phyloP scores from a whole-genome alignment of 768 basidiomycete species.

The Pulveroboletus sp. region DNA sequence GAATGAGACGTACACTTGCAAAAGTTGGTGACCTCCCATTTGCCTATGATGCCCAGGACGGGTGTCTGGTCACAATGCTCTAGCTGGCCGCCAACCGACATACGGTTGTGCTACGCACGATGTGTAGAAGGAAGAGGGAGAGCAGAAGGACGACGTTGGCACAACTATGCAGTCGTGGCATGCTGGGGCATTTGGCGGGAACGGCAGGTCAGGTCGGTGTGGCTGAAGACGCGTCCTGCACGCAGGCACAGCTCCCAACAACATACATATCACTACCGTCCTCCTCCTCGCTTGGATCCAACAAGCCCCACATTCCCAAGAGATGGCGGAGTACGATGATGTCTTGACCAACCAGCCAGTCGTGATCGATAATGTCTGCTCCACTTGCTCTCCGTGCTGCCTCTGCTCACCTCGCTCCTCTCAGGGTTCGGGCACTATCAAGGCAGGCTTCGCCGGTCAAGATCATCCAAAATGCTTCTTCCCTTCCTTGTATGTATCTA shows the following conservation, averaged over 20 bases:
- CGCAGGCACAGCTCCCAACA: conserved; percentile 1
- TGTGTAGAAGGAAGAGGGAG: conserved; percentile 11
- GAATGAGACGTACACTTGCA: conserved; percentile 66
- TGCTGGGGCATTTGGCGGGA: conserved; percentile 7
- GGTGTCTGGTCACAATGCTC: conserved; percentile 31
- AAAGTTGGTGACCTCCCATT: conserved; percentile 88
- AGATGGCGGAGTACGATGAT: conserved; percentile 87
- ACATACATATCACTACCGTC: conserved; percentile 1
- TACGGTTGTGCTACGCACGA: conserved; percentile 24
- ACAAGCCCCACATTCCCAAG: conserved; percentile 9
- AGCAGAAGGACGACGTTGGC: conserved; percentile 15
- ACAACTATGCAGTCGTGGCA: conserved; percentile 14
- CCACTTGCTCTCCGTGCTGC: conserved; percentile 19
- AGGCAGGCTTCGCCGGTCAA: conserved; percentile 98
- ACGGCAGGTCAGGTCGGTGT: too few relatives aligned
- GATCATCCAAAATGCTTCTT: conserved; percentile 99
- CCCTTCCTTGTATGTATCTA: conserved; percentile 84
- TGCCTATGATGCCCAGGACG: conserved; percentile 46
- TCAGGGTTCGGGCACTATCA: conserved; percentile 98
- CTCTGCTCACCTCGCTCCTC: conserved; percentile 21
- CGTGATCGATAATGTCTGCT: conserved; percentile 92
- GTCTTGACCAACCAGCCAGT: conserved; percentile 98
- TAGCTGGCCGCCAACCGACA: conserved; percentile 3
- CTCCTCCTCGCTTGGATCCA: neutral
- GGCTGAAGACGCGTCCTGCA: conserved; percentile 10